Evolutionary conservation across 768 basidiomycete species (phyloP).

Genomic region (Trichaptum fuscoviolaceum): DNA sequence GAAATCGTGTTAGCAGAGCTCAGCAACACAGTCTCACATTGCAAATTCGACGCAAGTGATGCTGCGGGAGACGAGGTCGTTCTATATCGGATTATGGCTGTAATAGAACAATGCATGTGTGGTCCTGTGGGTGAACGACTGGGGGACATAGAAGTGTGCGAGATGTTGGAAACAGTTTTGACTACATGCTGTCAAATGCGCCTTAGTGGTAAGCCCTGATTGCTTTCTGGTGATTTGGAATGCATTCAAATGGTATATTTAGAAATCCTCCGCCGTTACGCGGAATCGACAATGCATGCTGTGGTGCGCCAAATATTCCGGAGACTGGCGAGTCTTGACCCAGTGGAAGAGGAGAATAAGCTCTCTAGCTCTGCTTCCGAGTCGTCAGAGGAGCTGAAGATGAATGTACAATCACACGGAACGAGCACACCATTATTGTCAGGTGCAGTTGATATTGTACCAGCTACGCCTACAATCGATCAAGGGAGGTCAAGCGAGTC

Average conservation of each 20-base stretch:
- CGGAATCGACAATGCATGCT: constrained; percentile 84
- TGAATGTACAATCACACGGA: constrained; percentile 43
- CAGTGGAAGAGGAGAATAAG: constrained; percentile 63
- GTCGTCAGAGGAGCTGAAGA: constrained; percentile 51
- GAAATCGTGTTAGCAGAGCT: constrained; percentile 71
- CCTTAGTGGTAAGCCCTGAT: constrained; percentile 70
- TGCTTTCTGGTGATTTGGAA: not conserved
- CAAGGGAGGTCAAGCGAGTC: not conserved
- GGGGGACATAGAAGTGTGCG: constrained; percentile 93
- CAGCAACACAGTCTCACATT: constrained; percentile 87
- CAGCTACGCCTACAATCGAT: not conserved
- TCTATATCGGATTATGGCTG: constrained; percentile 82
- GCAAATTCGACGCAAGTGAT: constrained; percentile 97
- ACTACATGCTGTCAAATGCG: constrained; percentile 97
- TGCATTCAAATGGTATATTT: constrained; percentile 14
- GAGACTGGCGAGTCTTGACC: constrained; percentile 62
- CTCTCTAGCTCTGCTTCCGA: constrained; percentile 47
- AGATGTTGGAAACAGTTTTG: constrained; percentile 96
- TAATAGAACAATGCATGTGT: constrained; percentile 81
- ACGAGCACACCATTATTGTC: not conserved
- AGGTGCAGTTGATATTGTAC: not conserved
- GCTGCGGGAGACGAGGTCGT: constrained; percentile 98
- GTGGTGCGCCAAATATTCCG: constrained; percentile 80
- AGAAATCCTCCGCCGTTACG: constrained; percentile 86
- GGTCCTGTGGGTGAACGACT: constrained; percentile 62